Base-by-base conservation (phyloP, 1,139 yeast genomes). In the Hansenula lynferdii region DNA sequence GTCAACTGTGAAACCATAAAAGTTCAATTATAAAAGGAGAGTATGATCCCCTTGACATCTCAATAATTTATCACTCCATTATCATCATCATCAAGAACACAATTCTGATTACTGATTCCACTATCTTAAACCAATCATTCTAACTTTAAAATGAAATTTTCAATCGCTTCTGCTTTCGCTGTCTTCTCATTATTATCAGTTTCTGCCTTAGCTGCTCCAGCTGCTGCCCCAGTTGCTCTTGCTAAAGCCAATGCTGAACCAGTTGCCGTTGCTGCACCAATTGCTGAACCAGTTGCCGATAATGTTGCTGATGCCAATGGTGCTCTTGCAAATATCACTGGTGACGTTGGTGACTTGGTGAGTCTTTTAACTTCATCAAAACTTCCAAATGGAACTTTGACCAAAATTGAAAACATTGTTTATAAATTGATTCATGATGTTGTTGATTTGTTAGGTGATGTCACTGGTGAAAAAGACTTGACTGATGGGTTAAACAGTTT, bases 271-370 rank as follows among this genome's bases (percentile, higher is more conserved):
- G 43, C 49, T 22, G 34, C 38, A 8, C 54, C 49, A 8, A 39
- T 42, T 28, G 50, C 53, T 9, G 50, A 50, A 42, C 58, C 61
- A 14, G 56, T 54, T 2, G 61, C 62, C 6, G 60, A 59, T 31
- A 43, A 47, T 11, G 26, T 37, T 17, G 41, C 42, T 24, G 36
- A 50, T 6, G 34, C 39, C n/a, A 34, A 44, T 18, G 39, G 42
- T 8, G 34, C 41, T 28, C 40, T 34, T 24, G 42, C 31, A 11
- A 34, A 24, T 17, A 25, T 20, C 18, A 34, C 37, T 14, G 16
- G 31, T 11, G 24, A 28, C 8, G 14, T 37, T n/a, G 23, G 26
- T 32, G 28, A 38, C 4, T 27, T 32, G 27, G 29, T 35, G 19
- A 26, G 15, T 15, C 10, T 28, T 26, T 32, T 34, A 20, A 28